Evolutionary conservation across 2,329 filamentous ascomycete genomes (phyloP), one percentile per base, ranked within the genome.

Genomic region (Xylariales sp.): DNA sequence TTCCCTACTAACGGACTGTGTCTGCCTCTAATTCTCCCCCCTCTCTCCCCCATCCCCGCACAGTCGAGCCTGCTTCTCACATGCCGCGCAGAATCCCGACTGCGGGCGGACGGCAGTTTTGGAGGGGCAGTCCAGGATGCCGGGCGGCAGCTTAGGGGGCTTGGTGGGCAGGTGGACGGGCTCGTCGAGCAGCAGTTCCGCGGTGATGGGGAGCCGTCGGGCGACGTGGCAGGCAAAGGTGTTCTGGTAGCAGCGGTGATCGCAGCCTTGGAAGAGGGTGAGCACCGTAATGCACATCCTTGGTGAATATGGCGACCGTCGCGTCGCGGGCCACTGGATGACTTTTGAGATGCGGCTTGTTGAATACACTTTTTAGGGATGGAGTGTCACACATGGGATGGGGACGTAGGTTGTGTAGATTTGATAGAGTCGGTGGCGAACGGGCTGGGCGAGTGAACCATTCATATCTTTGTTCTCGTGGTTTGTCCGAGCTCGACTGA

Each of bases 271-370:
- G 24, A 49, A 52, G n/a, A 24, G 41, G 15, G 48, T 57, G 38
- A 51, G 56, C 32, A 60, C 42, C 33, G 59, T 49, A 43, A 48
- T 47, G 38, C 61, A 65, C 61, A 65, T 64, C 23, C n/a, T n/a
- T n/a, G n/a, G n/a, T n/a, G n/a, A n/a, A n/a, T n/a, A n/a, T n/a
- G n/a, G n/a, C n/a, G n/a, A n/a, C n/a, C n/a, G n/a, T n/a, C n/a
- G n/a, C n/a, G n/a, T n/a, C n/a, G n/a, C n/a, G n/a, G n/a, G n/a
- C n/a, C n/a, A n/a, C n/a, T n/a, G n/a, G n/a, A n/a, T n/a, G n/a
- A n/a, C n/a, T n/a, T n/a, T n/a, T n/a, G n/a, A n/a, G n/a, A n/a
- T n/a, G n/a, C n/a, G n/a, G n/a, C n/a, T n/a, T n/a, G n/a, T n/a
- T n/a, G n/a, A n/a, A n/a, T n/a, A n/a, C n/a, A n/a, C n/a, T n/a